A percentile compares a stretch with the other conserved stretches of the same genome.
phyloP scores from a whole-genome alignment of 2,329 filamentous ascomycete species.

The Rhynchosporium graminicola region DNA sequence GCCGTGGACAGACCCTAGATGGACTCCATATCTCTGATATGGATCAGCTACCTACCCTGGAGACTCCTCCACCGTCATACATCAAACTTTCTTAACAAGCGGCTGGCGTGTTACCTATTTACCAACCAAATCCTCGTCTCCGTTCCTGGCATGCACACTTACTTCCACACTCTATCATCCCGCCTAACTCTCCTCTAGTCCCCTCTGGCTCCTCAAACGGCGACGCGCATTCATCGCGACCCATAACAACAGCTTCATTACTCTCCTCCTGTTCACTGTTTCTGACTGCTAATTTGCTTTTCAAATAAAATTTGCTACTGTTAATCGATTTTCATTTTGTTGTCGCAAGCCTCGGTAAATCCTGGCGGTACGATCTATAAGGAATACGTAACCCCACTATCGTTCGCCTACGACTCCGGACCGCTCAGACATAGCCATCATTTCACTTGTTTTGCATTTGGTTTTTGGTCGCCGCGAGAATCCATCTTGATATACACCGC shows the following conservation, averaged over 20 bases:
- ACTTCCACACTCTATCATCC: slow-evolving; percentile 31
- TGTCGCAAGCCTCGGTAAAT: slow-evolving; percentile 30
- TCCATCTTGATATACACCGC: slow-evolving; percentile 19
- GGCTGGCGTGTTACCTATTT: slow-evolving; percentile 27
- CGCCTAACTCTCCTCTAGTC: neutral
- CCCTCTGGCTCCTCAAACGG: slow-evolving; percentile 23
- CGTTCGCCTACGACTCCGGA: slow-evolving; percentile 31
- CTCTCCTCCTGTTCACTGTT: slow-evolving; percentile 25
- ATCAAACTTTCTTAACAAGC: slow-evolving; percentile 26
- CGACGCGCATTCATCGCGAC: slow-evolving; percentile 22
- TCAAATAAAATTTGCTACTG: slow-evolving; percentile 27
- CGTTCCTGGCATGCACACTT: slow-evolving; percentile 27
- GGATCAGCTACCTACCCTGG: slow-evolving; percentile 9
- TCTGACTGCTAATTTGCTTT: slow-evolving; percentile 17
- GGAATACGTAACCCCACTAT: slow-evolving; percentile 18
- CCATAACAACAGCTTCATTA: slow-evolving; percentile 26
- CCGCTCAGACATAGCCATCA: slow-evolving; percentile 31
- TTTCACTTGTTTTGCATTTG: slow-evolving; percentile 26
- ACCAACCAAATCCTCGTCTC: slow-evolving; percentile 30
- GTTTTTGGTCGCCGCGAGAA: neutral
- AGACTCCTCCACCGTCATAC: slow-evolving; percentile 16
- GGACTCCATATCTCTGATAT: slow-evolving; percentile 17
- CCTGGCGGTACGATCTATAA: slow-evolving; percentile 35
- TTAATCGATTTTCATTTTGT: slow-evolving; percentile 24
- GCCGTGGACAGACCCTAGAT: slow-evolving; percentile 6